phyloP scores from a whole-genome alignment of 139 green algal genomes.

The Chlorokybus atmophyticus region DNA sequence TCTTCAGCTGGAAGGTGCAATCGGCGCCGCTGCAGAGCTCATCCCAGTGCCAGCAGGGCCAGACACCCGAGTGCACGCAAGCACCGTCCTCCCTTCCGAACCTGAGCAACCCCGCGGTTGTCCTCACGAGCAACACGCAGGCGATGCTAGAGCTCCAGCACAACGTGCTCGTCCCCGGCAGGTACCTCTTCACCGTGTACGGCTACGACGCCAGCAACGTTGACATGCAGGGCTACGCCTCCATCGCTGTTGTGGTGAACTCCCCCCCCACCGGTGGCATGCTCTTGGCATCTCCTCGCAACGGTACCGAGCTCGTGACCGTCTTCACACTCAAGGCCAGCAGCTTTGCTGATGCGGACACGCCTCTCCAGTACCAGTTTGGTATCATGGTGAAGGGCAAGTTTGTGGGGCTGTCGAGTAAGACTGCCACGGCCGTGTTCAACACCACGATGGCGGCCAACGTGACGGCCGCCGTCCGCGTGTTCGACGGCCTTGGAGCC shows the following conservation, averaged over 20 bases:
- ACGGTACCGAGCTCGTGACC: neutral
- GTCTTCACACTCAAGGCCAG: neutral
- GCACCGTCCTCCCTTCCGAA: neutral
- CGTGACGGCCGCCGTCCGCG: neutral
- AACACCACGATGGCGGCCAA: neutral
- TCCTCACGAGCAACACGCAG: neutral
- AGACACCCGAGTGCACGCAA: neutral
- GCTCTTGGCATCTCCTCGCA: neutral
- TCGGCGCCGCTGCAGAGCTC: too few species aligned
- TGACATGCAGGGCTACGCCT: neutral
- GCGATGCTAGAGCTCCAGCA: neutral
- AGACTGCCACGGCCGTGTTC: neutral
- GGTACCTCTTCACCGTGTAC: neutral
- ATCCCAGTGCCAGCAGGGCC: neutral
- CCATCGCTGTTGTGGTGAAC: neutral
- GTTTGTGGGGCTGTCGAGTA: neutral
- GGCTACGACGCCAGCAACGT: neutral
- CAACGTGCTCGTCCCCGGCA: neutral
- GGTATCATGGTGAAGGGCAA: neutral
- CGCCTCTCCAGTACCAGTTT: neutral
- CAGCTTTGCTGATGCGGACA: neutral
- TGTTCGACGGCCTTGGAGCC: neutral
- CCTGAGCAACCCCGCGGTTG: neutral
- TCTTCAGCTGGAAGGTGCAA: neutral
- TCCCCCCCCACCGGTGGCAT: too few species aligned